Evolutionary conservation across 2,329 filamentous ascomycete species (phyloP).

Genomic region (Aspergillus sp.): DNA sequence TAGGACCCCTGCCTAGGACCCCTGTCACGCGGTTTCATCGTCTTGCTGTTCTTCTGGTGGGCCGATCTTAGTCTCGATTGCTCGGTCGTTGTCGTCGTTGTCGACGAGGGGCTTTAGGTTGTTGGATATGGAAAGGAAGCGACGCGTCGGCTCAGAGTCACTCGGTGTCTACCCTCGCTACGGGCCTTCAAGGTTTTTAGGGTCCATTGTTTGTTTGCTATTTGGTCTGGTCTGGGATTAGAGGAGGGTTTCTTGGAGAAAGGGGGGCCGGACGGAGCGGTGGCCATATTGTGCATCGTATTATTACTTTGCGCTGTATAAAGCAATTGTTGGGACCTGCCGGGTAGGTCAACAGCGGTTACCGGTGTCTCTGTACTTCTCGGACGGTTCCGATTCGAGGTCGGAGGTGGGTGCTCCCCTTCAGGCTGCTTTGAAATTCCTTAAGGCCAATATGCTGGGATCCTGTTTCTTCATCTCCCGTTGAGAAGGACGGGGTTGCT

Average conservation of each 20-base stretch:
- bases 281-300: not conserved
- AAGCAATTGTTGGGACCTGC: not conserved
- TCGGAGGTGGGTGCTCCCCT: constrained; percentile 4
- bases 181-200: not conserved
- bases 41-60: not conserved
- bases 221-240: not conserved
- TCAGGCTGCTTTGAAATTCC: constrained; percentile 5
- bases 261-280: not conserved
- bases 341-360: not conserved
- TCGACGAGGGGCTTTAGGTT: not conserved
- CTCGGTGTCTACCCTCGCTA: not conserved
- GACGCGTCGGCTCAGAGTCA: not conserved
- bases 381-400: not conserved
- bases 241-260: not conserved
- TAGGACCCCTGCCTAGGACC: not conserved
- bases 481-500: not conserved
- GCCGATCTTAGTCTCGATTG: not conserved
- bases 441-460: not conserved
- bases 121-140: not conserved
- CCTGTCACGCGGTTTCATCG: not conserved
- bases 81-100: not conserved
- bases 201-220: not conserved
- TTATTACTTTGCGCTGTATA: not conserved
- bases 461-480: not conserved
- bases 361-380: not conserved